Percentiles rank a stretch among this genome's conserved stretches.
Evolutionary conservation across 2,329 filamentous ascomycete genomes (phyloP).

Genomic region (Colletotrichum graminicola): DNA sequence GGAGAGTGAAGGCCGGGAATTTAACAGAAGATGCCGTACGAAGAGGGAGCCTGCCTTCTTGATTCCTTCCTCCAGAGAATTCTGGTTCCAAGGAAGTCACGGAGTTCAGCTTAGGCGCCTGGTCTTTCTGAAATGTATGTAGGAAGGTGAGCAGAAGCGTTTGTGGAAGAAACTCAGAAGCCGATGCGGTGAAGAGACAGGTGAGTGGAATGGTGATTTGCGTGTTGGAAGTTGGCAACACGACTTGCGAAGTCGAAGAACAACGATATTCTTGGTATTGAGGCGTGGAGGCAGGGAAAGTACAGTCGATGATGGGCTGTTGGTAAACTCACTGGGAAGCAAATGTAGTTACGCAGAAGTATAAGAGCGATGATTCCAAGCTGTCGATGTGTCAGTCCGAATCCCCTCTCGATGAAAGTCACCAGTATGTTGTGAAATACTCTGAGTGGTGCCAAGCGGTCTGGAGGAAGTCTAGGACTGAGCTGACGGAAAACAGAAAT

Average conservation of each 20-base stretch:
- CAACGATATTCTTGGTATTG: too few relatives aligned
- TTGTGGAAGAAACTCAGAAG: neutral
- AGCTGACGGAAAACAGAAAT: neutral
- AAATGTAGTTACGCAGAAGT: too few relatives aligned
- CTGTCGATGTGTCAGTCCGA: neutral
- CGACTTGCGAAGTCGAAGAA: too few relatives aligned
- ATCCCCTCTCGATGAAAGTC: neutral
- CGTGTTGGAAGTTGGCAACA: neutral
- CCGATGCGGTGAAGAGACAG: neutral
- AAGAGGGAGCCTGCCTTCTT: neutral
- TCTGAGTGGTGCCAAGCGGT: neutral
- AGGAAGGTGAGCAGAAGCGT: neutral
- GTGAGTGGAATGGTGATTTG: neutral
- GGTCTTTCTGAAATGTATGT: too few relatives aligned
- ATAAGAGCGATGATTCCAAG: neutral
- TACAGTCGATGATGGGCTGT: neutral
- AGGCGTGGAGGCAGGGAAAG: too few relatives aligned
- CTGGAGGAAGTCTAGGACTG: too few relatives aligned
- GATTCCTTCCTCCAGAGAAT: neutral
- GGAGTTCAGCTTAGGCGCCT: too few relatives aligned
- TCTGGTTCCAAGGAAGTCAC: too few relatives aligned
- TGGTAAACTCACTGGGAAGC: neutral
- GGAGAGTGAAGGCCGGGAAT: rapidly evolving
- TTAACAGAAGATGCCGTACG: neutral
- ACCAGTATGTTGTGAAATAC: neutral